Evolutionary conservation across 1,139 yeast genomes (phyloP), one percentile per base, ranked within the genome.

Genomic region (Nematodospora anomalae): DNA sequence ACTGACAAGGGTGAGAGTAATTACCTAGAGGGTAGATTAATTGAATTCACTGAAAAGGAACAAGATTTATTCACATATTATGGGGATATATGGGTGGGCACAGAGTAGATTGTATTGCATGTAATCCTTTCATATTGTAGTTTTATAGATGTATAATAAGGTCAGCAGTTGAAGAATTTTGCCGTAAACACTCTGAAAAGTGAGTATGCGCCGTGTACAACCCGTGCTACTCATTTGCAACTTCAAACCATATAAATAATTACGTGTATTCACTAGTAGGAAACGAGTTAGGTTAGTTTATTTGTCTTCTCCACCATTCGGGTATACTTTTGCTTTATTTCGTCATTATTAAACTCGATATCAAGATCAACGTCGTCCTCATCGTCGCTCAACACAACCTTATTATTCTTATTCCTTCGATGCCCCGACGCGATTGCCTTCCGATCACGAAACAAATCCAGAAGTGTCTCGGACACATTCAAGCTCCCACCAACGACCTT

Each of bases 31-130:
- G 69, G 70, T 6, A 44, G 43, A 16, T 40, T 57, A 18, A 49
- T 63, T 28, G 55, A 55, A 13, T 64, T 58, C 46, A 59, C 52
- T 26, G 34, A 48, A 14, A 43, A 48, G 10, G 50, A 56, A 4
- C 44, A 46, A 14, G 54, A 54, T 12, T 49, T 62, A 27, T 60
- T 58, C 39, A 28, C 43, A 16, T 64, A 60, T 41, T 60, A 56
- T 35, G 68, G 67, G 14, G 68, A 64, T 39, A 45, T 64, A 16
- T 64, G 70, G 70, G 60, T 61, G 4, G 67, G 65, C 5, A n/a
- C 40, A 15, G 46, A 42, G 26, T 42, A 40, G 28, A 26, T 6
- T 16, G 20, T 11, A 15, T 28, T 4, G n/a, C n/a, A n/a, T n/a
- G n/a, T n/a, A n/a, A n/a, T n/a, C n/a, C n/a, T n/a, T n/a, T n/a